Percentiles rank a stretch among this genome's conserved stretches.
These are phyloP conservation scores for Croton laevigatus DNA, from an alignment of 441 rosid species.

Conservation along the genomic window DNA sequence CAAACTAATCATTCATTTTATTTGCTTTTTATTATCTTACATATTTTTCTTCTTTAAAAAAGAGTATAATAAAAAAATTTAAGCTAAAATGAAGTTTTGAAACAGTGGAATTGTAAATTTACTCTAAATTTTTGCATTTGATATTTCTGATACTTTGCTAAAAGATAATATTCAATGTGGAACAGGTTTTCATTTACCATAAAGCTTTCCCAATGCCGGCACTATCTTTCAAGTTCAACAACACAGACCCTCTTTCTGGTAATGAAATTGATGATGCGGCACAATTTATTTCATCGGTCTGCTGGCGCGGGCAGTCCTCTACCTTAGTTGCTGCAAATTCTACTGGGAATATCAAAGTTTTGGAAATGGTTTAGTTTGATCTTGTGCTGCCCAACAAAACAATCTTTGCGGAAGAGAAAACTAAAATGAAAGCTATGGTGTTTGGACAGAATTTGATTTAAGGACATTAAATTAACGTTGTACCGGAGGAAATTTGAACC, in stretches of 20 bases:
- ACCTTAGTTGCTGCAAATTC: constrained; percentile 94
- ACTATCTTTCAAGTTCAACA: constrained; percentile 71
- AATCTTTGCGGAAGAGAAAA: not conserved
- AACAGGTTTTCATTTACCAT: constrained; percentile 88
- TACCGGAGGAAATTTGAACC: constrained; percentile 21
- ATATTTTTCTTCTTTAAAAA: too few species aligned
- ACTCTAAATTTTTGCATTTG: not conserved
- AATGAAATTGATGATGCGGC: constrained; percentile 62
- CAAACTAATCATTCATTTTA: too few species aligned
- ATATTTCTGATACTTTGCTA: not conserved
- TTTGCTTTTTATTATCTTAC: too few species aligned
- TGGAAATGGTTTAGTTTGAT: constrained; percentile 73
- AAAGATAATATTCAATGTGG: not conserved
- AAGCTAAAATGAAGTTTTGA: too few species aligned
- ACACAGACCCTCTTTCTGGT: constrained; percentile 52
- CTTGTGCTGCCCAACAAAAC: constrained; percentile 1
- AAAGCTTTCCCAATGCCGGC: constrained; percentile 99
- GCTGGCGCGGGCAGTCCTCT: constrained; percentile 90
- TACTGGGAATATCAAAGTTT: constrained; percentile 84
- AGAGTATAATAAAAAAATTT: too few species aligned
- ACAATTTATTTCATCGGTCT: constrained; percentile 86
- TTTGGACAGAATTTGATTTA: constrained; percentile 8
- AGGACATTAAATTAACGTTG: constrained; percentile 6
- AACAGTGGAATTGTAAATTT: too few species aligned
- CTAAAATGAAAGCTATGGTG: not conserved